Conservation (phyloP, 1,139 yeast genomes). For the Zygosaccharomyces sapae region DNA sequence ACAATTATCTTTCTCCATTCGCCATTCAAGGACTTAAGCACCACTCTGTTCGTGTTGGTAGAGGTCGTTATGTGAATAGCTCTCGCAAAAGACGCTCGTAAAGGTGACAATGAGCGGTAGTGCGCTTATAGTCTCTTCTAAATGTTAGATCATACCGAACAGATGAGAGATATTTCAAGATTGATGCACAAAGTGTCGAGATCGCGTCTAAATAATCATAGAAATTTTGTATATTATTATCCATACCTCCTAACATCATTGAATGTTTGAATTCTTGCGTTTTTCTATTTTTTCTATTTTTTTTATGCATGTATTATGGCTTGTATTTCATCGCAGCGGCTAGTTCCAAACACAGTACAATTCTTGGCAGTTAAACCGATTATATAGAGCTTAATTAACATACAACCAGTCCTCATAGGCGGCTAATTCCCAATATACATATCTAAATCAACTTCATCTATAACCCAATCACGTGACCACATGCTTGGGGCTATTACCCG, state of each 20-base stretch:
- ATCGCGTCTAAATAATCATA: too few species aligned
- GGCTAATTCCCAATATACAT: background rate
- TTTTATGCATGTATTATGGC: background rate
- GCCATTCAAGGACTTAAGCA: constrained; percentile 60
- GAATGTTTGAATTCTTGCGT: background rate
- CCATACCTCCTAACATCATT: background rate
- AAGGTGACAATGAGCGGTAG: background rate
- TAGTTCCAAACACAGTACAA: background rate
- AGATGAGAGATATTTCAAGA: too few species aligned
- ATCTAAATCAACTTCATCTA: too few species aligned
- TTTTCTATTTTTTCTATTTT: background rate
- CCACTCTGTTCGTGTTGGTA: constrained; percentile 74
- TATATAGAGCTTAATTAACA: too few species aligned
- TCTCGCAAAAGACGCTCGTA: constrained; percentile 21
- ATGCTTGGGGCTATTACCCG: constrained; percentile 1
- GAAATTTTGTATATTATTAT: background rate
- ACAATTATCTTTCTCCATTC: constrained; percentile 83
- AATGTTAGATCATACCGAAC: too few species aligned
- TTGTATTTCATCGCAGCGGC: background rate
- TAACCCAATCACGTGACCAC: background rate
- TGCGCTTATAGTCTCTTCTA: too few species aligned
- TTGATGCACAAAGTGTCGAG: too few species aligned
- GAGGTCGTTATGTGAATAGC: constrained; percentile 76
- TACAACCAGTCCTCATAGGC: too few species aligned
- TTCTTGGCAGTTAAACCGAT: too few species aligned